Percentiles rank a stretch among this genome's conserved stretches.
These are phyloP conservation scores for Eucalyptus globulus DNA, from an alignment of 345 rosid species.

Conservation along the genomic window DNA sequence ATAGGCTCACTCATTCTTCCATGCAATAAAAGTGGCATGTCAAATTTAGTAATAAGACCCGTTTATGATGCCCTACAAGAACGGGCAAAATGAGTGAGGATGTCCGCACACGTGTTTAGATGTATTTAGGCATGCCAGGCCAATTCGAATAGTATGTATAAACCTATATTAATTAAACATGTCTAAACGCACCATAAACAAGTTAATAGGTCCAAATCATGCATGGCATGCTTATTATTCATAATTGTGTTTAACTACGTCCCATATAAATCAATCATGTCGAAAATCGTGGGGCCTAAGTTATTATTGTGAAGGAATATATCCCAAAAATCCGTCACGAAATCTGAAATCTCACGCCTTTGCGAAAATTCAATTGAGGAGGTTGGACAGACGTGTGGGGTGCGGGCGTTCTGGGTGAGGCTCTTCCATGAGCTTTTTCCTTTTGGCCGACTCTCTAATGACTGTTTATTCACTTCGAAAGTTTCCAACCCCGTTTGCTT, in stretches of 20 bases:
- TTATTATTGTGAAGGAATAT: not conserved
- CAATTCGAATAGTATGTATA: not conserved
- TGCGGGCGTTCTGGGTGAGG: not conserved
- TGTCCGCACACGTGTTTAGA: not conserved
- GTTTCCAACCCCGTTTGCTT: not conserved
- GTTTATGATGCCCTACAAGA: not conserved
- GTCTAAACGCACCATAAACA: not conserved
- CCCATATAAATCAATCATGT: not conserved
- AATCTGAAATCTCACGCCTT: not conserved
- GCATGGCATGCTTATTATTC: not conserved
- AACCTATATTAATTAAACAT: not conserved
- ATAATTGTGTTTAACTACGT: not conserved
- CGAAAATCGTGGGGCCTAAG: not conserved
- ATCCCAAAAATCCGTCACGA: not conserved
- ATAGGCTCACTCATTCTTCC: not conserved
- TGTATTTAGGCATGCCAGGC: not conserved
- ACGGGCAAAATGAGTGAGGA: not conserved
- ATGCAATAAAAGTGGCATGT: not conserved
- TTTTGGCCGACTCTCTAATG: not conserved
- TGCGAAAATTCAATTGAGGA: not conserved
- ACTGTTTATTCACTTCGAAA: not conserved
- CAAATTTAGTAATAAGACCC: not conserved
- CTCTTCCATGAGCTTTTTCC: not conserved
- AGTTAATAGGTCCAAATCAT: not conserved
- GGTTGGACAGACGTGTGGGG: not conserved